phyloP scores from a whole-genome alignment of 768 basidiomycete genomes.

The Mycena belliarum region DNA sequence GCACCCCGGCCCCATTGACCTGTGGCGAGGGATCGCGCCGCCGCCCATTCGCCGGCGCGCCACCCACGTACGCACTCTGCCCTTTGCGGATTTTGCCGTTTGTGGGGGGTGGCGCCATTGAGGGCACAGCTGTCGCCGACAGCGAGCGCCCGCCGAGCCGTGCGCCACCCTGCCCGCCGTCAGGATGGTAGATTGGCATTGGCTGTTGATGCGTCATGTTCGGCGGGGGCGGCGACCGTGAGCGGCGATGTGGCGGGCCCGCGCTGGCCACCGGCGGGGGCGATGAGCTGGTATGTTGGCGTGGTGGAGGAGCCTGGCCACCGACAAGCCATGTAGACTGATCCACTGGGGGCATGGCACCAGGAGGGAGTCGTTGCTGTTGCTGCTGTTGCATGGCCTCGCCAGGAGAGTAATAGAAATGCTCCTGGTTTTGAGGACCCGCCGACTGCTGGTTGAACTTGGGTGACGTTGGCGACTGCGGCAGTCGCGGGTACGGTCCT shows the following conservation, averaged over 20 bases:
- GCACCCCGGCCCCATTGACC: conserved; percentile 29
- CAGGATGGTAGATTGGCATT: conserved; percentile 34
- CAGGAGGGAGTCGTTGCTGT: conserved; percentile 54
- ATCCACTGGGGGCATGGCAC: conserved; percentile 60
- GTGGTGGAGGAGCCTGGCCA: conserved; percentile 23
- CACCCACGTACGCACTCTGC: conserved; percentile 59
- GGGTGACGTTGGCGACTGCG: conserved; percentile 25
- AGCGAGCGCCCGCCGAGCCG: conserved; percentile 65
- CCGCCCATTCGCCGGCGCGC: conserved; percentile 42
- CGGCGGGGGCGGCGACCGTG: conserved; percentile 56
- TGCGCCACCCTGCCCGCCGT: conserved; percentile 26
- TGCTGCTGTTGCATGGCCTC: conserved; percentile 33
- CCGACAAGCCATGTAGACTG: conserved; percentile 29
- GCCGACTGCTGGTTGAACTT: conserved; percentile 12
- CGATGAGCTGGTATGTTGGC: conserved; percentile 28
- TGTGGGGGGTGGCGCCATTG: conserved; percentile 37
- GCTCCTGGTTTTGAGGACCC: conserved; percentile 29
- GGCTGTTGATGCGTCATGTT: conserved; percentile 30
- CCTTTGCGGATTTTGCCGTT: conserved; percentile 67
- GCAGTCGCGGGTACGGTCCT: conserved; percentile 36
- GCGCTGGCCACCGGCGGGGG: conserved; percentile 29
- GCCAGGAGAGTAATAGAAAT: conserved; percentile 40
- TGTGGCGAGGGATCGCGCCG: conserved; percentile 28
- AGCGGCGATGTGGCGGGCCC: conserved; percentile 36
- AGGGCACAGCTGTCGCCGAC: conserved; percentile 59